Evolutionary conservation across 1,284 basidiomycete genomes (phyloP), one percentile per base, ranked within the genome.

Genomic region (Pseudozyma tsukubaensis): DNA sequence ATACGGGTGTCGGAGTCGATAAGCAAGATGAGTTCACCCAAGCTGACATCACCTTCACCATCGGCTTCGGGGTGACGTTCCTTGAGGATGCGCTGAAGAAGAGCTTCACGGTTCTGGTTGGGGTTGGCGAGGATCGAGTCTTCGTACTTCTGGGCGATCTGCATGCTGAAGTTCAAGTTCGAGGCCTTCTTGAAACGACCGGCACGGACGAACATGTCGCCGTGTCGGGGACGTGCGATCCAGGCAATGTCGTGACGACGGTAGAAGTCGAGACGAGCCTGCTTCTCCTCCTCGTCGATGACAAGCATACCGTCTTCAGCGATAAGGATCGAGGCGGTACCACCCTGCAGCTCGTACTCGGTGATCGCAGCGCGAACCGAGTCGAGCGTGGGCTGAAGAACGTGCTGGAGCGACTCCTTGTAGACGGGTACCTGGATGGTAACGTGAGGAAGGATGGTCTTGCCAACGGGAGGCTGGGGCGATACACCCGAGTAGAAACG

Each of bases 181-280:
- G 90, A 91, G 0, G 92, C 92, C 85, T 94, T 94, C 88, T 94
- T 94, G 87, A 94, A 94, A 35, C 92, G 89, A 70, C 93, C 93
- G 13, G 91, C 91, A 59, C 93, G 91, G 62, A 89, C 88, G 86
- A 89, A 94, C 82, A 89, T 91, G 73, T 85, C 78, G 77, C 90
- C 89, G 83, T 91, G 90, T 50, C 88, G 87, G 9, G 93, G 92
- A 51, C 93, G 90, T 32, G 92, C 90, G 64, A 93, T 90, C 89
- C 91, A 94, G 40, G 91, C 92, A 77, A 93, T 92, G 78, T 90
- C 90, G 80, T 94, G 91, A 29, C 72, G 61, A 57, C 90, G 89
- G 80, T 94, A 94, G 83, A 91, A 94, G 34, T 88, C 85, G 36
- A 90, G 89, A 35, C 93, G 89, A 44, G 88, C 88, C 50, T 90